Percentiles rank a stretch among this genome's conserved stretches.
Evolutionary conservation across 2,329 filamentous ascomycete species (phyloP).

Genomic region (Aureobasidium sp.): DNA sequence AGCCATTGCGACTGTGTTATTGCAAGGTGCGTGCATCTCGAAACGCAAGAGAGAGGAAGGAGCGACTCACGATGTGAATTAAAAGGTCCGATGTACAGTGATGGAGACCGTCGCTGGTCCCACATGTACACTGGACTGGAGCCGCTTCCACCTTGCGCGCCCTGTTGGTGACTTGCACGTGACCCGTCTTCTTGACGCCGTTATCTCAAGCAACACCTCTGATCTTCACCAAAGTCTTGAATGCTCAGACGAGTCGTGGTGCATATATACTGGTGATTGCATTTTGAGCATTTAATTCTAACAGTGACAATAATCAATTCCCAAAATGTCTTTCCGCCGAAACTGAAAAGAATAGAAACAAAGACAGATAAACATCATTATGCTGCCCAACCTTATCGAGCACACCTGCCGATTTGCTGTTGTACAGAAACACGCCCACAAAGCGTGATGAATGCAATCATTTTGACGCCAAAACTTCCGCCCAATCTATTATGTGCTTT

Average conservation of each 20-base stretch:
- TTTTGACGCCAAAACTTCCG: not conserved
- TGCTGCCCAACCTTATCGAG: not conserved
- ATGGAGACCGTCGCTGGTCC: slow-evolving; percentile 9
- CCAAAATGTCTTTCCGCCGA: not conserved
- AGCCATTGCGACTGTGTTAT: not conserved
- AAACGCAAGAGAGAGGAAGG: not conserved
- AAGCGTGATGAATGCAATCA: not conserved
- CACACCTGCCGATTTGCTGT: not conserved
- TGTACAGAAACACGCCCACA: not conserved
- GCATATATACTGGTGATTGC: slow-evolving; percentile 13
- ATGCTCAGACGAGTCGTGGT: not conserved
- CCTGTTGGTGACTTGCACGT: not conserved
- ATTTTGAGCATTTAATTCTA: not conserved
- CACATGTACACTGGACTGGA: not conserved
- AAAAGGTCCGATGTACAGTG: slow-evolving; percentile 1
- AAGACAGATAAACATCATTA: slow-evolving; percentile 10
- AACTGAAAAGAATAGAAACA: not conserved
- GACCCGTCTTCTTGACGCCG: not conserved
- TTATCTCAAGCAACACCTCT: not conserved
- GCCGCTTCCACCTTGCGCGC: not conserved
- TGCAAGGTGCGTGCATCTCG: not conserved
- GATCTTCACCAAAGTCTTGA: too few relatives aligned
- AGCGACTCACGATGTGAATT: not conserved
- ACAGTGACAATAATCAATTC: slow-evolving; percentile 9
- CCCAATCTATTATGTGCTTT: not conserved